Conservation (phyloP, 768 basidiomycete genomes). For the Scleroderma citrinum region DNA sequence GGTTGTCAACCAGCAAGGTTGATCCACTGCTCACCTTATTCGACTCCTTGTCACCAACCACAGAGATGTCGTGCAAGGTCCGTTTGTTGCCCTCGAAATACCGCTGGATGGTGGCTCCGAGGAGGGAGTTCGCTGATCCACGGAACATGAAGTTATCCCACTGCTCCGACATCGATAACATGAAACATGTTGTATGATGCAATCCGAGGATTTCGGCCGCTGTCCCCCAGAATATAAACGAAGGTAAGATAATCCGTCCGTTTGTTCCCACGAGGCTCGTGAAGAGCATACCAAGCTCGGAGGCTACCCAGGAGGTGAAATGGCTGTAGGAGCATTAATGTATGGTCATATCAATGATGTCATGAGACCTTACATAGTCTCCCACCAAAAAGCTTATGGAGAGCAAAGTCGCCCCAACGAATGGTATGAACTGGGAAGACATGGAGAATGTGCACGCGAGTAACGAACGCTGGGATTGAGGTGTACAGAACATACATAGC, state of each 20-base stretch:
- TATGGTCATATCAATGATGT: neutral
- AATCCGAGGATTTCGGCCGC: constrained; percentile 72
- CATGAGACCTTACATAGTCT: no score
- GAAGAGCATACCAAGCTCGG: constrained; percentile 83
- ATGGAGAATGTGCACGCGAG: no score
- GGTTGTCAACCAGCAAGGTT: constrained; percentile 67
- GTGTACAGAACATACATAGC: no score
- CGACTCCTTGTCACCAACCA: constrained; percentile 33
- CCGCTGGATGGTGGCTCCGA: constrained; percentile 84
- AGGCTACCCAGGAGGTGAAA: constrained; percentile 80
- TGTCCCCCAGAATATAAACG: constrained; percentile 54
- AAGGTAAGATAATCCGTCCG: constrained; percentile 34
- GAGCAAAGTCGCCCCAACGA: constrained; percentile 47
- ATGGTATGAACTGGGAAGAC: no score
- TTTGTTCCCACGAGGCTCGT: constrained; percentile 41
- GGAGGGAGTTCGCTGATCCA: constrained; percentile 64
- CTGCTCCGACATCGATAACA: neutral
- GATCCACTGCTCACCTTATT: constrained; percentile 57
- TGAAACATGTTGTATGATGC: constrained; percentile 49
- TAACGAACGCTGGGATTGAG: no score
- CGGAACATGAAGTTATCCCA: neutral
- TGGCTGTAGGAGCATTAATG: constrained; percentile 44
- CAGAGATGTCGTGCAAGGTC: constrained; percentile 55
- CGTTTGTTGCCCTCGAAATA: constrained; percentile 58
- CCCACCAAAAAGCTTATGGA: constrained; percentile 32